Evolutionary conservation across 768 basidiomycete species (phyloP).

Genomic region (Panellus pusillus): DNA sequence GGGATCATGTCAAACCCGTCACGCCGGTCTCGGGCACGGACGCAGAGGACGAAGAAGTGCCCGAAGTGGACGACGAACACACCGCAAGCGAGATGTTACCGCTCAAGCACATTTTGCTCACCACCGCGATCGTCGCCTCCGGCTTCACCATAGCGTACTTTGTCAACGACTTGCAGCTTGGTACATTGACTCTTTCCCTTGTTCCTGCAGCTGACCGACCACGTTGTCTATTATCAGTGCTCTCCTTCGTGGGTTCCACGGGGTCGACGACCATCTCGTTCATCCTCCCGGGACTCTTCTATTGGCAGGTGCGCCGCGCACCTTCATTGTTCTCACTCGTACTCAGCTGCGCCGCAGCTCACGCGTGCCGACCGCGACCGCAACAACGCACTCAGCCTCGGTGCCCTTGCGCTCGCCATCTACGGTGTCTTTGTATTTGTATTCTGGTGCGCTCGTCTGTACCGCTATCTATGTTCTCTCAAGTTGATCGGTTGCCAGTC

Average conservation of each 20-base stretch:
- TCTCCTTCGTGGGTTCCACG: conserved; percentile 95
- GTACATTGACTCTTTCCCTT: conserved; percentile 39
- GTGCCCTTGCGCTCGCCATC: conserved; percentile 61
- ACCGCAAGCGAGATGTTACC: conserved; percentile 60
- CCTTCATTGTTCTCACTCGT: background rate
- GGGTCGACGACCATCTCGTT: conserved; percentile 97
- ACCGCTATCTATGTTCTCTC: background rate
- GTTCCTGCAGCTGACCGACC: background rate
- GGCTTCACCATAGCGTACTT: conserved; percentile 78
- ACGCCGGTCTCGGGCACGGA: conserved; percentile 38
- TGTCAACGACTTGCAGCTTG: conserved; percentile 74
- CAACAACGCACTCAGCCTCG: conserved; percentile 51
- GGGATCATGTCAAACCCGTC: conserved; percentile 34
- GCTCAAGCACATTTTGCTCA: conserved; percentile 69
- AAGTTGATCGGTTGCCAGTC: conserved; percentile 40
- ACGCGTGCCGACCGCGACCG: conserved; percentile 63
- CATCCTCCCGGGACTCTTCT: conserved; percentile 91
- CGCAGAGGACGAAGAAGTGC: conserved; percentile 47
- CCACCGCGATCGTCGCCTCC: conserved; percentile 58
- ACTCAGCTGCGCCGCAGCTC: conserved; percentile 42
- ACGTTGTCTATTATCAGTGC: conserved; percentile 47
- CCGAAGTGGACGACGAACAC: conserved; percentile 53
- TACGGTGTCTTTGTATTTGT: conserved; percentile 83
- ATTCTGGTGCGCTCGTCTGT: conserved; percentile 68
- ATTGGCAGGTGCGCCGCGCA: conserved; percentile 73